Conservation (phyloP, 1,139 yeast species). For the Kodamaea sp. region DNA sequence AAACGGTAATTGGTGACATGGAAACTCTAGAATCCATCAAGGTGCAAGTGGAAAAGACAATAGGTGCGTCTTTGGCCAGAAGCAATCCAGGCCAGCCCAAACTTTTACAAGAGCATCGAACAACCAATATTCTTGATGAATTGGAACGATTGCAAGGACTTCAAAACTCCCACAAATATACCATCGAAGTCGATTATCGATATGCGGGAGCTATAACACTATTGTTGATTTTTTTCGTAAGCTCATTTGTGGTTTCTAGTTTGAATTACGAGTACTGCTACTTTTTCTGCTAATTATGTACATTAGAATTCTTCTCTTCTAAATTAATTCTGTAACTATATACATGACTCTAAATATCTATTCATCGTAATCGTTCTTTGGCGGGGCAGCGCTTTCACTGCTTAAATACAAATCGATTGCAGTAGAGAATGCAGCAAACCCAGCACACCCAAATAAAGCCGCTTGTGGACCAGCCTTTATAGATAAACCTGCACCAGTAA, state of each 20-base stretch:
- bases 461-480: constrained; percentile 93
- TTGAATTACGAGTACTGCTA: constrained; percentile 40
- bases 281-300: constrained; percentile 30
- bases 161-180: constrained; percentile 1
- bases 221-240: constrained; percentile 15
- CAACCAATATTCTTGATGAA: constrained; percentile 9
- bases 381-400: constrained; percentile 84
- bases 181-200: constrained; percentile 3
- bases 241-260: constrained; percentile 31
- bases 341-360: constrained; percentile 28
- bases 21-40: constrained; percentile 8
- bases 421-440: constrained; percentile 94
- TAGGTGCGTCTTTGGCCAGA: constrained; percentile 3
- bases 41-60: constrained; percentile 9
- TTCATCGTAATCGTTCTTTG: constrained; percentile 85
- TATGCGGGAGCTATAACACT: background rate
- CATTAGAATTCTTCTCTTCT: constrained; percentile 8
- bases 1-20: constrained; percentile 2
- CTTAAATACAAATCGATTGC: constrained; percentile 91
- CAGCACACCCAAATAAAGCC: constrained; percentile 90
- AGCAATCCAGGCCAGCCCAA: background rate
- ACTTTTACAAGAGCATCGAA: background rate
- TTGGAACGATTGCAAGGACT: constrained; percentile 9
- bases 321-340: constrained; percentile 11
- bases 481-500: constrained; percentile 91